phyloP scores from a whole-genome alignment of 2,329 filamentous ascomycete genomes.

The Fusarium zealandicum region DNA sequence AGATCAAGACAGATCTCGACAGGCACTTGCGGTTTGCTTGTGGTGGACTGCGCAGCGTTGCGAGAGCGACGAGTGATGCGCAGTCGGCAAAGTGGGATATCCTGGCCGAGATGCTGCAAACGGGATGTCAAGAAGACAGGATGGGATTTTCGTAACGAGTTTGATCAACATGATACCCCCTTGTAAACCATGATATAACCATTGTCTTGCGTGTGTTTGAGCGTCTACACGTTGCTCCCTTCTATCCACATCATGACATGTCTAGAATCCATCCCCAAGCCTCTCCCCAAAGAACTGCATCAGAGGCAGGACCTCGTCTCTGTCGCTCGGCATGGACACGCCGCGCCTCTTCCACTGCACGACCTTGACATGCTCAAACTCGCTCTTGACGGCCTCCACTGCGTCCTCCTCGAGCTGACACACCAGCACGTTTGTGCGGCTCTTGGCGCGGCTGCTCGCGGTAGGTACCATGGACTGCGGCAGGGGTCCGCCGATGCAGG shows the following conservation, averaged over 20 bases:
- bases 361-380: constrained; percentile 72
- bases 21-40: constrained; percentile 73
- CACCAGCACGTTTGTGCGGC: constrained; percentile 68
- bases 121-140: constrained; percentile 43
- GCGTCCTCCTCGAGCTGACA: constrained; percentile 68
- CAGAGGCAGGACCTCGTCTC: constrained; percentile 87
- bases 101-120: constrained; percentile 80
- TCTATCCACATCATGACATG: not conserved
- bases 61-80: constrained; percentile 72
- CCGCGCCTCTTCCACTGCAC: constrained; percentile 74
- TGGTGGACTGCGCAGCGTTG: constrained; percentile 76
- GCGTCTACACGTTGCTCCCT: not conserved
- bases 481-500: constrained; percentile 69
- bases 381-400: constrained; percentile 67
- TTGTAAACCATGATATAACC: constrained; percentile 1
- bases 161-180: constrained; percentile 40
- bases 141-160: constrained; percentile 26
- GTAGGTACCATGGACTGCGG: constrained; percentile 60
- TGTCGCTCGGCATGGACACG: constrained; percentile 81
- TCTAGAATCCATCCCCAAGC: constrained; percentile 49
- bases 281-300: constrained; percentile 83
- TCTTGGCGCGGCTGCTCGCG: constrained; percentile 58
- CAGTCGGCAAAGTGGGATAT: constrained; percentile 75
- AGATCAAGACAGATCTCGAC: constrained; percentile 69
- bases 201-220: not conserved